Evolutionary conservation across 345 rosid genomes (phyloP).

Genomic region (Rhodamnia argentea): DNA sequence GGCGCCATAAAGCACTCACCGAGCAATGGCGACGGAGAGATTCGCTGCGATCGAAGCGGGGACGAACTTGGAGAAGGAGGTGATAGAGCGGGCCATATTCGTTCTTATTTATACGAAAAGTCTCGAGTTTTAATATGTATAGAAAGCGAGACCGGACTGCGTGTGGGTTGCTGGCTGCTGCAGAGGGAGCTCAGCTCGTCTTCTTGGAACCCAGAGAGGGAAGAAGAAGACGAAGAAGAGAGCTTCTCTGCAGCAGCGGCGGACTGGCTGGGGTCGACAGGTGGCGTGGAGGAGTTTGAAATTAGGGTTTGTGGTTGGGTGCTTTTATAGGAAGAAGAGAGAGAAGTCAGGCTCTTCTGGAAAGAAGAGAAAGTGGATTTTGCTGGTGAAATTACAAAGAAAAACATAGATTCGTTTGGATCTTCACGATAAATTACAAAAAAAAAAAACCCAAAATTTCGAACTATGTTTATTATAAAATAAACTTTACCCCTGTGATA

Average conservation of each 20-base stretch:
- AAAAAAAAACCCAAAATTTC: no score
- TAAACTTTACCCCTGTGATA: no score
- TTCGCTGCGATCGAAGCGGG: slow-evolving; percentile 2
- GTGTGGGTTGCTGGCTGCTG: not conserved
- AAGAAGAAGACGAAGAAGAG: not conserved
- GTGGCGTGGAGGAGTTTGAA: not conserved
- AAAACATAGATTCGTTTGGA: no score
- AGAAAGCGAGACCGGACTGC: not conserved
- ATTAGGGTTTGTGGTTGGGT: not conserved
- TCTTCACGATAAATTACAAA: no score
- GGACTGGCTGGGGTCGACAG: not conserved
- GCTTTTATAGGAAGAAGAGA: not conserved
- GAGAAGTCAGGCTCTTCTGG: not conserved
- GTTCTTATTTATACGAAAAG: not conserved
- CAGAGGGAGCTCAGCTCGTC: slow-evolving; percentile 4
- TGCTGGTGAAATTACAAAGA: not conserved
- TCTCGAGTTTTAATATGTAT: not conserved
- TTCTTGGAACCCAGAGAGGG: not conserved
- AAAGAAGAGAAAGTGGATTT: not conserved
- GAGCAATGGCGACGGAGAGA: slow-evolving; percentile 5
- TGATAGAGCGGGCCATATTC: slow-evolving; percentile 23
- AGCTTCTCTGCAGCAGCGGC: not conserved
- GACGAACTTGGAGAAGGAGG: slow-evolving; percentile 11
- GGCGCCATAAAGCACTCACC: slow-evolving; percentile 4
- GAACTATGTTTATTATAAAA: no score